phyloP scores from a whole-genome alignment of 2,329 filamentous ascomycete species.

The Paracamarosporium sp. region DNA sequence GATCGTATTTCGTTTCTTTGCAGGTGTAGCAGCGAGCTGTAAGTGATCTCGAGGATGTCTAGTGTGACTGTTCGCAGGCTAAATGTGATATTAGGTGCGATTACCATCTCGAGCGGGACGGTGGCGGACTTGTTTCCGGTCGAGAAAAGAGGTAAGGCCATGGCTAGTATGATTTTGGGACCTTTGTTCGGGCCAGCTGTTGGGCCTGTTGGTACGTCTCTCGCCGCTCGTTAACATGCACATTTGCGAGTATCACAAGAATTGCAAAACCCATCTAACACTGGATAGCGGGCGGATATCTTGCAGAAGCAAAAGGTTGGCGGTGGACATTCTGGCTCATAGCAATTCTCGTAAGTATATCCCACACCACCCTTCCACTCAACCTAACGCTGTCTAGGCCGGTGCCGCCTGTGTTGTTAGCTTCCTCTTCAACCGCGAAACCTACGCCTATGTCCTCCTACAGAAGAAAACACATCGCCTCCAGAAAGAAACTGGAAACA shows the following conservation, averaged over 20 bases:
- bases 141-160: constrained; percentile 24
- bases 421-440: constrained; percentile 32
- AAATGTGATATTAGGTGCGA: constrained; percentile 1
- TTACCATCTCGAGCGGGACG: constrained; percentile 31
- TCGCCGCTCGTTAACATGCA: too few relatives aligned
- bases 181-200: constrained; percentile 23
- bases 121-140: constrained; percentile 28
- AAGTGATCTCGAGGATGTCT: background rate
- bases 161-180: constrained; percentile 20
- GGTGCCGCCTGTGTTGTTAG: constrained; percentile 1
- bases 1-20: constrained; percentile 62
- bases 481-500: constrained; percentile 35
- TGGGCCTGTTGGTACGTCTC: constrained; percentile 14
- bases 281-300: constrained; percentile 14
- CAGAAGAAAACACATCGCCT: constrained; percentile 35
- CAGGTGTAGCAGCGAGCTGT: constrained; percentile 19
- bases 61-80: too few relatives aligned
- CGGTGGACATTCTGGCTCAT: constrained; percentile 20
- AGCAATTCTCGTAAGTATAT: background rate
- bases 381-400: constrained; percentile 16
- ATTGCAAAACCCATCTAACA: background rate
- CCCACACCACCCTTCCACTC: background rate
- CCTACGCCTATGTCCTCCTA: constrained; percentile 38
- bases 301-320: constrained; percentile 16
- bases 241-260: background rate